These are phyloP conservation scores for Thuja plicata DNA, from an alignment of 83 land plant genomes.

Conservation along the genomic window DNA sequence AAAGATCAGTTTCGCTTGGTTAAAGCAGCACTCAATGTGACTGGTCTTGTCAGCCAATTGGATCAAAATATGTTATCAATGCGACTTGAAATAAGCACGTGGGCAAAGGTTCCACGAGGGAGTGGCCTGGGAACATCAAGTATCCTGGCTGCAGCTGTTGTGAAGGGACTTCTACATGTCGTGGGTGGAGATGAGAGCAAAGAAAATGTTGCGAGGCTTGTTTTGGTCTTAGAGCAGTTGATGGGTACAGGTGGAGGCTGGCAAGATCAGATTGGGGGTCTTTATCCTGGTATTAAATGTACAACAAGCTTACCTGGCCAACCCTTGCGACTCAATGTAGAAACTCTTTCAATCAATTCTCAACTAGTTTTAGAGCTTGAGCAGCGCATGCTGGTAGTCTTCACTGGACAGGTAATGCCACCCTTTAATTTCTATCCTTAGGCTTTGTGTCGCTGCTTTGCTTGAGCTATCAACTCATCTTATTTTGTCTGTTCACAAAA, in stretches of 20 bases:
- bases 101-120: conserved; percentile 90
- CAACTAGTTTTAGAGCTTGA: conserved; percentile 59
- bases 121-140: conserved; percentile 98
- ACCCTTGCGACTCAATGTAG: conserved; percentile 55
- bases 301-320: conserved; percentile 81
- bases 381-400: conserved; percentile 75
- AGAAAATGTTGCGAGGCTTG: conserved; percentile 81
- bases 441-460: background rate
- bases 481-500: background rate
- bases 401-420: conserved; percentile 81
- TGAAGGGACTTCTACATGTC: conserved; percentile 71
- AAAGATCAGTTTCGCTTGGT: conserved; percentile 91
- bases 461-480: background rate
- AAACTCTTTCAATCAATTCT: conserved; percentile 25
- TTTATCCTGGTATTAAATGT: conserved; percentile 90
- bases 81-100: conserved; percentile 70
- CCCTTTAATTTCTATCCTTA: background rate
- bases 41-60: conserved; percentile 41
- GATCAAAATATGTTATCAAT: conserved; percentile 16
- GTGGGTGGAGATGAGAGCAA: conserved; percentile 58
- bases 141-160: conserved; percentile 92
- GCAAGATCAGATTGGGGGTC: conserved; percentile 95
- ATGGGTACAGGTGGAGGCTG: conserved; percentile 99
- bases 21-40: conserved; percentile 86
- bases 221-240: conserved; percentile 82